Percentiles rank a stretch among this genome's conserved stretches.
Conservation (phyloP, 2,329 filamentous ascomycete species). For the Trichoderma sp. region DNA sequence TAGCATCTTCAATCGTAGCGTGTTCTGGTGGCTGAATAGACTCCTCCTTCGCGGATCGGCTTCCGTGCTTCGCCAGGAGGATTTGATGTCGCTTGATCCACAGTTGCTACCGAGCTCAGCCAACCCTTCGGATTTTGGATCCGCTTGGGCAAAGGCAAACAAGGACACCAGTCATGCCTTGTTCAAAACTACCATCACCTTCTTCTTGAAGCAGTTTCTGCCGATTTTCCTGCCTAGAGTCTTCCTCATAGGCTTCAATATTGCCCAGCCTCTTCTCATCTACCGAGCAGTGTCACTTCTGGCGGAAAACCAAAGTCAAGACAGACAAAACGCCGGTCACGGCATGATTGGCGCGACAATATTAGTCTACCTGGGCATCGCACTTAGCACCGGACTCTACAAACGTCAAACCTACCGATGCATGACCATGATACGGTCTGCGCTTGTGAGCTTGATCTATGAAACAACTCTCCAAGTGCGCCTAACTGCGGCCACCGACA, state of each 20-base stretch:
- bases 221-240: background rate
- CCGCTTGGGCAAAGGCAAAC: background rate
- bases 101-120: background rate
- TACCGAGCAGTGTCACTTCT: constrained; percentile 34
- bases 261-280: constrained; percentile 47
- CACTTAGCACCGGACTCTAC: constrained; percentile 30
- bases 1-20: constrained; percentile 32
- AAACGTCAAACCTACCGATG: constrained; percentile 34
- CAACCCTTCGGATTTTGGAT: background rate
- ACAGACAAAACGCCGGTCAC: constrained; percentile 34
- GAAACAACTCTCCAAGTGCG: constrained; percentile 42
- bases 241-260: background rate
- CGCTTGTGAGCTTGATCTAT: constrained; percentile 49
- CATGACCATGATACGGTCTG: constrained; percentile 38
- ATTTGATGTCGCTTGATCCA: background rate
- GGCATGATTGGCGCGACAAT: constrained; percentile 43
- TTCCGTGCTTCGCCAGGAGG: constrained; percentile 29
- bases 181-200: too few species aligned
- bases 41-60: constrained; percentile 32
- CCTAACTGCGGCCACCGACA: constrained; percentile 32
- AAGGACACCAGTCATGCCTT: background rate
- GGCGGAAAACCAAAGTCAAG: constrained; percentile 23
- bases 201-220: background rate
- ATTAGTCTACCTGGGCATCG: constrained; percentile 43
- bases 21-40: constrained; percentile 38